Conservation (phyloP, 2,329 filamentous ascomycete genomes). For the Aspergillus amoenus region DNA sequence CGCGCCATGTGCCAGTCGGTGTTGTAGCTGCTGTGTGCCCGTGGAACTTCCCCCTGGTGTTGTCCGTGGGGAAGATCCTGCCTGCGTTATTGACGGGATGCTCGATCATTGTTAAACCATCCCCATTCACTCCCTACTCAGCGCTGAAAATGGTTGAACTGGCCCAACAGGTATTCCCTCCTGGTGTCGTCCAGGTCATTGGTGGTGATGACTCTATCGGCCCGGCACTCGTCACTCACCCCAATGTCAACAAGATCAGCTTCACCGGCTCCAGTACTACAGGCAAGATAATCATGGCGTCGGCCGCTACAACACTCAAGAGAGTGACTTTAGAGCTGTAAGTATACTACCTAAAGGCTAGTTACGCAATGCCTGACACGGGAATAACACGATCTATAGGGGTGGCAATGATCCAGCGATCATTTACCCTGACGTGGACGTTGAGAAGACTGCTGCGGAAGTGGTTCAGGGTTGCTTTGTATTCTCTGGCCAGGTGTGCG, state of each 20-base stretch:
- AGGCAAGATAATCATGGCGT: constrained; percentile 15
- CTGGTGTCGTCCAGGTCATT: constrained; percentile 9
- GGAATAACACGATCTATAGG: too few species aligned
- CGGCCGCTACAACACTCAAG: constrained; percentile 36
- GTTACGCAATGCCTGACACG: too few species aligned
- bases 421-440: background rate
- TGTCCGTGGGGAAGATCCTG: background rate
- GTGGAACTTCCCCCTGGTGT: background rate
- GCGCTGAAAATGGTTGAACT: background rate
- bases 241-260: constrained; percentile 17
- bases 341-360: too few species aligned
- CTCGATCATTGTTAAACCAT: constrained; percentile 47
- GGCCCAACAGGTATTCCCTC: background rate
- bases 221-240: background rate
- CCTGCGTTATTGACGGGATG: constrained; percentile 44
- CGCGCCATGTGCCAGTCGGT: background rate
- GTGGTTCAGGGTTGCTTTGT: background rate
- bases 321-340: constrained; percentile 41
- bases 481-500: constrained; percentile 49
- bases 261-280: constrained; percentile 19
- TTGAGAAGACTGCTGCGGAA: background rate
- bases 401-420: constrained; percentile 40
- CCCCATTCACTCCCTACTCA: background rate
- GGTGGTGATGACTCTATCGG: background rate
- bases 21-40: background rate